Conservation (phyloP, 2,329 filamentous ascomycete genomes). For the Pseudocercospora fuligena region DNA sequence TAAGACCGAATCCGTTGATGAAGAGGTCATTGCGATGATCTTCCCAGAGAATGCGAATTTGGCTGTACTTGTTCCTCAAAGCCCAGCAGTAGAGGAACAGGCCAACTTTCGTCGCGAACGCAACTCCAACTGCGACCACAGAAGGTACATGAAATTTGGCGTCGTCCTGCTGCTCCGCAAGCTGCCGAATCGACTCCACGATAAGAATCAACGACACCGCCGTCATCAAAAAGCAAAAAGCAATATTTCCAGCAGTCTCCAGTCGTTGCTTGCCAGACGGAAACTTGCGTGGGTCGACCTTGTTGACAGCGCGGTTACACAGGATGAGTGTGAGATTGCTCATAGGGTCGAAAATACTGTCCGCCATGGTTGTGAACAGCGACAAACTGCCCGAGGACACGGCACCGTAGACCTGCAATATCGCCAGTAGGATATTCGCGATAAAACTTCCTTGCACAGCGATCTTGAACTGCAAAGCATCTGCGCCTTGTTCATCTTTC, state of each 20-base stretch:
- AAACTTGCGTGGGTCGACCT: constrained; percentile 83
- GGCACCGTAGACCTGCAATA: constrained; percentile 87
- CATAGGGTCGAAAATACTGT: constrained; percentile 82
- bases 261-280: constrained; percentile 92
- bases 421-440: constrained; percentile 79
- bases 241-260: constrained; percentile 93
- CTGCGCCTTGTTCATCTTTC: constrained; percentile 77
- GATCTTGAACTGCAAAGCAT: constrained; percentile 76
- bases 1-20: constrained; percentile 86
- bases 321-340: constrained; percentile 87
- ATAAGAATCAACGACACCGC: constrained; percentile 91
- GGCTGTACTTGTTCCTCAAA: constrained; percentile 86
- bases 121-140: constrained; percentile 80
- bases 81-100: constrained; percentile 94
- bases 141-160: constrained; percentile 79
- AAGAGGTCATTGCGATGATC: constrained; percentile 97
- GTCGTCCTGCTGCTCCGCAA: constrained; percentile 58
- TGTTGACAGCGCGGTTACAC: constrained; percentile 83
- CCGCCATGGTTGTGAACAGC: constrained; percentile 96
- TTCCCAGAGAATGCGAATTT: constrained; percentile 91
- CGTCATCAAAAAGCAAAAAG: constrained; percentile 96
- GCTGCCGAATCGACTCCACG: constrained; percentile 77
- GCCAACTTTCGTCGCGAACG: constrained; percentile 80
- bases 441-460: constrained; percentile 71
- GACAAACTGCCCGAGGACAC: constrained; percentile 87